Base-by-base conservation (phyloP, 1,284 basidiomycete species). In the Ustilago nuda region DNA sequence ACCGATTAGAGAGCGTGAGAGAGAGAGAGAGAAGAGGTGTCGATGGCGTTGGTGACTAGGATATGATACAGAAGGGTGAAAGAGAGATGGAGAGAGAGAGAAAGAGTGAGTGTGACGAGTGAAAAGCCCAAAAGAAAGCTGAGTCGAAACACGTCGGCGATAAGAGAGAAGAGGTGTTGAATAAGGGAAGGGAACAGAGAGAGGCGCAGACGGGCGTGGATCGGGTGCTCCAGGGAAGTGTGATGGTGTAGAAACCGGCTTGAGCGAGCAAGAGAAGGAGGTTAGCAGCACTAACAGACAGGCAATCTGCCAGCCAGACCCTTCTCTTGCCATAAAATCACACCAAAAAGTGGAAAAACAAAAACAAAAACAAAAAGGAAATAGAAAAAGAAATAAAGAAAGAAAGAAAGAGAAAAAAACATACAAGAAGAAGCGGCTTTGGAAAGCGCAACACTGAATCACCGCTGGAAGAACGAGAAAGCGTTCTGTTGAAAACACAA, bases 51-150 rank as follows among this genome's bases (percentile, higher is more conserved):
- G 19, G 30, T 56, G 55, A 32, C 17, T 51, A 30, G 53, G 43
- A 39, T 55, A 55, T 41, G 53, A 41, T 55, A 55, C 53, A 55
- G 43, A 45, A 45, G 43, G 19, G 48, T 50, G 48, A 32, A 30
- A 27, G 48, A 50, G 48, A 13, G 5, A 17, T 15, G 7, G 41
- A 45, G 13, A 33, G 15, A 35, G 17, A 37, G 19, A 8, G 17
- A 15, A 27, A 55, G 17, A 41, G 54, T 45, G 55, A 27, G 55
- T 43, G 39, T 56, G 39, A 56, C 41, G 55, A 13, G 32, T 33
- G 30, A 45, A 30, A 56, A 55, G 36, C 36, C 2, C 53, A 9
- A 39, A 8, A 23, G 13, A n/a, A 56, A 27, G 27, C 23, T 39
- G 41, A 45, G 55, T 56, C 27, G 39, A 17, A 27, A 56, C 55